Conservation (phyloP, 164 flowering plant species). For the Magnolia kwangsiensis region DNA sequence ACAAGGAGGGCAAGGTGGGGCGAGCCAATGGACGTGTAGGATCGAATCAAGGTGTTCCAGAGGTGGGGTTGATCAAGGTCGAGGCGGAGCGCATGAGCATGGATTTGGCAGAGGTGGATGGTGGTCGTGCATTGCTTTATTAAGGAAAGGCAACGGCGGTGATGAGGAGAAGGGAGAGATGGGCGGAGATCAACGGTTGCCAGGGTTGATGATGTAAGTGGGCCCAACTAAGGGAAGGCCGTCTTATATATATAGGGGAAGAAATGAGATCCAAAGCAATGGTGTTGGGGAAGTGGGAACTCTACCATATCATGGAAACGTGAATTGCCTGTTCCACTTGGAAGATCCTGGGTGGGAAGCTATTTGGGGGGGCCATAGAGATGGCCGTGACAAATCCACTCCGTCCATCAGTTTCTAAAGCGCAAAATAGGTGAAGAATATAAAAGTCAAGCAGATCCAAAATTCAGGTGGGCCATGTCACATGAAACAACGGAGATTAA, state of each 20-base stretch:
- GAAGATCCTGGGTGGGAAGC: no score
- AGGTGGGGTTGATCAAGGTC: neutral
- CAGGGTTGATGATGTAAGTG: neutral
- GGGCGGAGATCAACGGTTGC: neutral
- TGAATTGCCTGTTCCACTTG: no score
- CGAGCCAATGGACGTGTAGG: neutral
- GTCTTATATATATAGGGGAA: neutral
- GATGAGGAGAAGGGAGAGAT: neutral
- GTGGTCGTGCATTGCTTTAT: slow-evolving; percentile 1
- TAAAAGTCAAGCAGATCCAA: no score
- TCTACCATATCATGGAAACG: no score
- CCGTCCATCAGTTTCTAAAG: no score
- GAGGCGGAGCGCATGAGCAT: slow-evolving; percentile 1
- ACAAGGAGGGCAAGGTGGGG: neutral
- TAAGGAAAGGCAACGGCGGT: neutral
- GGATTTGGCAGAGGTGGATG: slow-evolving; percentile 6
- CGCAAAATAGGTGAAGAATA: no score
- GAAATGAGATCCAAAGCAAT: neutral
- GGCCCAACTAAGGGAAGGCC: neutral
- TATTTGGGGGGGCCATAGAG: no score
- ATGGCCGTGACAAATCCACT: no score
- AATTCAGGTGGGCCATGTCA: no score
- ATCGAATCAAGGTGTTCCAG: slow-evolving; percentile 6
- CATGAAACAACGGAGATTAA: no score
- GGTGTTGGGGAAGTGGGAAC: no score